Base-by-base conservation (phyloP, 768 basidiomycete species). In the Boletus sp. region DNA sequence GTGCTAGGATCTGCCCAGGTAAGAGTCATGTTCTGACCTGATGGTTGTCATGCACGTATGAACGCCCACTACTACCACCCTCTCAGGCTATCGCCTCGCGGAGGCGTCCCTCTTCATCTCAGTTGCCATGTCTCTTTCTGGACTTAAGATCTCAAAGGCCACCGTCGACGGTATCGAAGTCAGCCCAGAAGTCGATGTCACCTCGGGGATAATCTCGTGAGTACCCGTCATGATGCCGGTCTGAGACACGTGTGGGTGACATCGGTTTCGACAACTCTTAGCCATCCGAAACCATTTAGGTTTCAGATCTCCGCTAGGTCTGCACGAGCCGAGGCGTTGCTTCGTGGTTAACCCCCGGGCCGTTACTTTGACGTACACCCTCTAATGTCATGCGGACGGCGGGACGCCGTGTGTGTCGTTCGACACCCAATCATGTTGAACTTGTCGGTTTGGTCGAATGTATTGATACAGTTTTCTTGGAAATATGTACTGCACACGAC, bases 291-390 rank as follows among this genome's bases (percentile, higher is more conserved):
- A 59, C 80, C 83, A 20, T 85, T 83, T 68, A 78, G 74, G 59
- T 86, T 79, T 66, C 66, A 69, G n/a, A 78, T 86, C 59, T 77
- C 69, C 42, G 80, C 82, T 14, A 78, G 83, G 47, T 83, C 81
- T 7, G 72, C 78, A 47, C 75, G 71, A 54, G 77, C 79, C 1
- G 56, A 57, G 40, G 47, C 55, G 28, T 47, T 68, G 29, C 17
- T 54, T 11, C 52, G 12, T 3, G 45, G n/a, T 37, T 63, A 3
- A 49, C 24, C 24, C 24, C 24, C 24, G n/a, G n/a, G n/a, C n/a
- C 24, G 24, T 24, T 24, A 24, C 24, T 24, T 24, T 24, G 24
- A 24, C 24, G 24, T 3, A 24, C 3, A 24, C 24, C 24, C 24
- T 24, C 24, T 3, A 24, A 24, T 3, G 24, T 24, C 24, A 24